Evolutionary conservation across 2,329 filamentous ascomycete genomes (phyloP), one percentile per base, ranked within the genome.

Genomic region (Tolypocladium amazonense): DNA sequence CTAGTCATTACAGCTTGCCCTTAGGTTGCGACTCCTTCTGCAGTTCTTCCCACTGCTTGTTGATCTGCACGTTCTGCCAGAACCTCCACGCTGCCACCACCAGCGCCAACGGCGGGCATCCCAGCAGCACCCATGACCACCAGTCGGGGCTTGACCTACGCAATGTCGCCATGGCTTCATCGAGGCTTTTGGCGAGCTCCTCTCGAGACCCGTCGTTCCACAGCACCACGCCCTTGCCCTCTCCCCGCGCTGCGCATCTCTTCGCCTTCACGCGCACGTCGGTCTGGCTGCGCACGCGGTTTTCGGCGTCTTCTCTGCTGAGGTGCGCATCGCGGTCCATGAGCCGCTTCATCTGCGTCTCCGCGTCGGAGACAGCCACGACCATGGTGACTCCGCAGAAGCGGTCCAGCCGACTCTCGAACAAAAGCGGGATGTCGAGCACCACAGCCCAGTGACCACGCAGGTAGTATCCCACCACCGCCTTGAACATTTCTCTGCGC

Each of bases 351-450:
- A 97, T 93, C 79, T 99, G 94, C 55, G 92, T 81, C 62, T 81
- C 83, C 0, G 90, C 87, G 66, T 96, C 90, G 14, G 76, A 79
- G 25, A 97, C 92, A 0, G 88, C 92, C 2, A 97, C 93, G 0
- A 99, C 92, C 62, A 96, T 75, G 20, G 96, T 88, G 0, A 86
- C 87, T 4, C 92, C 92, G 70, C 92, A 97, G 65, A 96, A 84
- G 47, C 85, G 78, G 73, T 99, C 94, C 74, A 96, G 86, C 2
- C 86, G 85, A 66, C 86, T 88, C 79, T 99, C 94, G 67, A 97
- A 97, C 50, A 99, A 80, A 58, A 99, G 77, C 57, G 94, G 94
- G 11, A 99, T 87, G 70, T 99, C 94, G 20, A 97, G 80, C 41
- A 99, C 88, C 4, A 96, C 91, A 0, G 92, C 92, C 91, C 93